Evolutionary conservation across 2,329 filamentous ascomycete species (phyloP).

Genomic region (Venturiaceae sp.): DNA sequence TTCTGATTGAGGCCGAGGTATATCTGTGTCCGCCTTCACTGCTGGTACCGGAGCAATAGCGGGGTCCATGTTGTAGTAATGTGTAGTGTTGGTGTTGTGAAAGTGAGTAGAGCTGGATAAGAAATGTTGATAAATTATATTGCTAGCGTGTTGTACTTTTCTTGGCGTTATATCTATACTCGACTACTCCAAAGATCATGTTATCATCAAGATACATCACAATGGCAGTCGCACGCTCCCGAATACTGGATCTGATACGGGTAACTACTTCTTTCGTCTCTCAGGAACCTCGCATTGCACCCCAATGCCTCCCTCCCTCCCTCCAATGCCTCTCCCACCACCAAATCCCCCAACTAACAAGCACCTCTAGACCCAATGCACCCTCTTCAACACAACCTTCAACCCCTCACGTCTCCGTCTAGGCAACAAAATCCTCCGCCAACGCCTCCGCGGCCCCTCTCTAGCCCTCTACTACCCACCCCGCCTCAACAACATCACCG

Average conservation of each 20-base stretch:
- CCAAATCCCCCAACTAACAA: background rate
- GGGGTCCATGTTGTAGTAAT: background rate
- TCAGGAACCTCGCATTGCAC: too few species aligned
- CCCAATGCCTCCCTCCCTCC: too few species aligned
- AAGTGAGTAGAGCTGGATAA: background rate
- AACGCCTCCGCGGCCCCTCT: constrained; percentile 75
- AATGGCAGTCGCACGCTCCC: constrained; percentile 43
- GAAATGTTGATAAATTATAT: background rate
- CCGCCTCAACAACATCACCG: constrained; percentile 59
- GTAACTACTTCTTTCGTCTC: constrained; percentile 42
- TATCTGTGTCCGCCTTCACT: background rate
- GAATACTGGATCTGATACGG: constrained; percentile 66
- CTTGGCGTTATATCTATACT: background rate
- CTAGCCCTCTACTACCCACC: constrained; percentile 84
- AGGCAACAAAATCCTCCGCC: constrained; percentile 86
- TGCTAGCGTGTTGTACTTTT: background rate
- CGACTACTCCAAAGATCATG: background rate
- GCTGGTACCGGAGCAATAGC: background rate
- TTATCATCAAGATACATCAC: constrained; percentile 11
- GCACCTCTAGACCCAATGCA: constrained; percentile 7
- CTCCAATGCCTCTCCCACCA: background rate
- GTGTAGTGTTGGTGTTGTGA: background rate
- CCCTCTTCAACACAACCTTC: constrained; percentile 70
- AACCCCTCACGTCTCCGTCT: constrained; percentile 76
- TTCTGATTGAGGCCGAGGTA: background rate